Evolutionary conservation across 148 eudicot genomes (phyloP).

Genomic region (Camellia granthamiana): DNA sequence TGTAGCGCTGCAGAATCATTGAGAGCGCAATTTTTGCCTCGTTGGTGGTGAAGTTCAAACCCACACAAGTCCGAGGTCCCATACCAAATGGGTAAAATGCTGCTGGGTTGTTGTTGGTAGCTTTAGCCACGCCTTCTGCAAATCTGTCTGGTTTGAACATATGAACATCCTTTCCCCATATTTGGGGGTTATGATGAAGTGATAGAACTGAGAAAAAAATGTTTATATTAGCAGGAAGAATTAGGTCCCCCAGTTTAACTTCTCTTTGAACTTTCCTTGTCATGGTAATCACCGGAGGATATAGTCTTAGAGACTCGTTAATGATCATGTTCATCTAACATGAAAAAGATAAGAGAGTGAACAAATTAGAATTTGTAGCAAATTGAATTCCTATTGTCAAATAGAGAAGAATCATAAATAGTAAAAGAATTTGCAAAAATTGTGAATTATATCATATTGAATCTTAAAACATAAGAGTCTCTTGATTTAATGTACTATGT

Average conservation of each 20-base stretch:
- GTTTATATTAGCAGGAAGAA: slow-evolving; percentile 8
- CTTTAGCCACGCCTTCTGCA: slow-evolving; percentile 31
- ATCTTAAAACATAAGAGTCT: too few species aligned
- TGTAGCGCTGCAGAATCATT: slow-evolving; percentile 37
- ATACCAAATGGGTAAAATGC: slow-evolving; percentile 39
- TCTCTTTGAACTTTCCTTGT: background rate
- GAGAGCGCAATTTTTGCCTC: slow-evolving; percentile 32
- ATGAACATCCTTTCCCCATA: slow-evolving; percentile 38
- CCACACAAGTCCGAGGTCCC: slow-evolving; percentile 39
- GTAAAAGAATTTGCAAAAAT: too few species aligned
- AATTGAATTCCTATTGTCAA: too few species aligned
- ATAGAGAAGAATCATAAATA: background rate
- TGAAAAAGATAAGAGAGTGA: background rate
- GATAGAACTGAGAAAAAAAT: slow-evolving; percentile 21
- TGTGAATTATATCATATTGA: too few species aligned
- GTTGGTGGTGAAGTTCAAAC: slow-evolving; percentile 25
- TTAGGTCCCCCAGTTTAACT: slow-evolving; percentile 8
- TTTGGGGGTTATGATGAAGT: slow-evolving; percentile 26
- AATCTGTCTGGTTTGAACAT: slow-evolving; percentile 43
- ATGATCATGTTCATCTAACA: slow-evolving; percentile 18
- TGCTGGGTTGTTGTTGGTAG: slow-evolving; percentile 31
- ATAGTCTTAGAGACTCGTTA: slow-evolving; percentile 21
- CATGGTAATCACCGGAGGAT: slow-evolving; percentile 3
- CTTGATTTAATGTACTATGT: too few species aligned
- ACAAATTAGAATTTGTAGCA: too few species aligned